Base-by-base conservation (phyloP, 768 basidiomycete species). In the Rhizopogon roseolus region DNA sequence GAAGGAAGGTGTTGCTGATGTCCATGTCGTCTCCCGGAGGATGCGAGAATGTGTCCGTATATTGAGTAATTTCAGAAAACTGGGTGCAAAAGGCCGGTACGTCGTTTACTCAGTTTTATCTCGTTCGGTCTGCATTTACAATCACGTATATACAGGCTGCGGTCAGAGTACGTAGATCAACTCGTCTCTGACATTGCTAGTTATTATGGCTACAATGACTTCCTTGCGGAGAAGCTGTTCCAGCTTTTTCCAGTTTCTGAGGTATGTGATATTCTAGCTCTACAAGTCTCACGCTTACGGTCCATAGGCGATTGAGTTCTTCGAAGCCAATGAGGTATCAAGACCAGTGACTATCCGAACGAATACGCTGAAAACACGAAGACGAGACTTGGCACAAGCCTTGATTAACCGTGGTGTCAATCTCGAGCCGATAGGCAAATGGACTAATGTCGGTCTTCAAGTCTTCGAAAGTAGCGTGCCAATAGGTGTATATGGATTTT, bases 361-460 rank as follows among this genome's bases (percentile, higher is more conserved):
- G 36, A 99, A 99, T 69, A 98, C 95, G 5, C 81, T 99, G 17
- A 90, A 91, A 53, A 93, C 94, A 1, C 82, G 97, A 57, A 79
- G 97, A 60, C 84, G 96, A 45, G 97, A 98, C 68, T 82, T 99
- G 54, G 96, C 93, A 1, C 96, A 98, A 71, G 80, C 86, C 0
- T 78, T 99, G 36, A 86, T 98, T 62, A 97, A 97, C 68, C 84
- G 97, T 45, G 97, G 97, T 34, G 97, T 98, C 57, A 97, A 92
- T 65, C 81, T 99, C 52, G 96, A 98, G 67, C 95, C 97, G 19
- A 95, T 99, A 60, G 97, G 96, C 29, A 98, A 98, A 73, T 98
- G 97, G 97, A 92, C 92, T 28, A 98, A 98, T 65, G 95, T 98
- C 57, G 97, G 97, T 14, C 79, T 99, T n/a, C 97, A 98, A 70